Percentiles rank a stretch among this genome's conserved stretches.
Conservation (phyloP, 2,329 filamentous ascomycete genomes). For the Orbilia javanica region DNA sequence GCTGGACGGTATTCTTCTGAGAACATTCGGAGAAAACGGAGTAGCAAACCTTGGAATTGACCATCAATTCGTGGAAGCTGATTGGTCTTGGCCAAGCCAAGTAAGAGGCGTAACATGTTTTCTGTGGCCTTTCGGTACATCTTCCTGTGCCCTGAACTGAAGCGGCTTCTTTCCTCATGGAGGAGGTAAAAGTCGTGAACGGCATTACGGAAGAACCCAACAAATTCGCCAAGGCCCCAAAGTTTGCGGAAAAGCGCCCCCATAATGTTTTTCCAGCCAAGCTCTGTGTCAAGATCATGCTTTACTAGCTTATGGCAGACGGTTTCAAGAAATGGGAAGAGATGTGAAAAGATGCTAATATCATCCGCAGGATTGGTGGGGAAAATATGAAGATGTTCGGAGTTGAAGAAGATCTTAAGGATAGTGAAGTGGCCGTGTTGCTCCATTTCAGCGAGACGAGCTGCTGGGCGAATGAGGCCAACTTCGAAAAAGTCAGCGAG, state of each 20-base stretch:
- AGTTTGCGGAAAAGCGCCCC: slow-evolving; percentile 15
- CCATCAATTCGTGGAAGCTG: slow-evolving; percentile 5
- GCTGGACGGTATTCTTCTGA: slow-evolving; percentile 8
- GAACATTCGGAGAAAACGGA: slow-evolving; percentile 37
- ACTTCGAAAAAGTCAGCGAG: slow-evolving; percentile 6
- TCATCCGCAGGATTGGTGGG: not conserved
- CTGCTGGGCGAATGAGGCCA: not conserved
- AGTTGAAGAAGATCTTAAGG: slow-evolving; percentile 25
- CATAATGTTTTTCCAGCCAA: not conserved
- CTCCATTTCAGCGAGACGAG: slow-evolving; percentile 4
- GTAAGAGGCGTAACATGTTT: slow-evolving; percentile 7
- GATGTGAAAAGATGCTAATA: slow-evolving; percentile 25
- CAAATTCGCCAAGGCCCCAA: slow-evolving; percentile 22
- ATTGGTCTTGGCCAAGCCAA: not conserved
- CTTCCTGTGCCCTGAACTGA: not conserved
- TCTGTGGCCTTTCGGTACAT: slow-evolving; percentile 8
- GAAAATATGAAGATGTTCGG: slow-evolving; percentile 1
- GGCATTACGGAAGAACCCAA: slow-evolving; percentile 8
- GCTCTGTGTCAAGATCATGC: not conserved
- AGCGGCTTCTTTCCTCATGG: slow-evolving; percentile 8
- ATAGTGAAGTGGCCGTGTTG: slow-evolving; percentile 1
- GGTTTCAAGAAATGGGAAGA: slow-evolving; percentile 9
- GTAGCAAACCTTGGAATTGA: not conserved
- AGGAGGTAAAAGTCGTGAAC: slow-evolving; percentile 22
- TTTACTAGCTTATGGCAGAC: not conserved